These are phyloP conservation scores for Pholiota conissans DNA, from an alignment of 768 basidiomycete species.

Conservation along the genomic window DNA sequence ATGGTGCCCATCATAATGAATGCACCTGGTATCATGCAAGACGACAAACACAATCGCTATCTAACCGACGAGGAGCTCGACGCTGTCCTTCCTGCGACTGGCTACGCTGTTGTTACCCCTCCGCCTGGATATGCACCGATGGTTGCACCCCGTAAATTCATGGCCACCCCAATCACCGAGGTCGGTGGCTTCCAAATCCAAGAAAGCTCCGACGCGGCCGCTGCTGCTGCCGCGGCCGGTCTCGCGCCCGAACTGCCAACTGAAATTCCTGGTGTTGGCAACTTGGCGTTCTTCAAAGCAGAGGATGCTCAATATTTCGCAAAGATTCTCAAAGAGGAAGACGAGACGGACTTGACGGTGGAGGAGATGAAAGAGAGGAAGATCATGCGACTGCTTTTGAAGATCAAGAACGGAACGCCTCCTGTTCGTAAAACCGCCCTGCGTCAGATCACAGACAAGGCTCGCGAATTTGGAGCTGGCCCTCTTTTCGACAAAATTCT, in stretches of 20 bases:
- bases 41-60: slow-evolving; percentile 96
- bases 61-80: slow-evolving; percentile 96
- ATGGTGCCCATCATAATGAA: slow-evolving; percentile 88
- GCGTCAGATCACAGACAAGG: slow-evolving; percentile 98
- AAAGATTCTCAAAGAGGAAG: slow-evolving; percentile 93
- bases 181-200: slow-evolving; percentile 95
- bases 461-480: slow-evolving; percentile 96
- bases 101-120: slow-evolving; percentile 91
- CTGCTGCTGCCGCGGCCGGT: slow-evolving; percentile 86
- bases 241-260: slow-evolving; percentile 93
- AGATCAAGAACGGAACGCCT: slow-evolving; percentile 99
- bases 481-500: slow-evolving; percentile 99
- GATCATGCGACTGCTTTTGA: slow-evolving; percentile 95
- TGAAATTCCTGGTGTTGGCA: slow-evolving; percentile 97
- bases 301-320: slow-evolving; percentile 99
- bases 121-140: slow-evolving; percentile 92
- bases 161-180: slow-evolving; percentile 54
- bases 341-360: slow-evolving; percentile 88
- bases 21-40: slow-evolving; percentile 82
- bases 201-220: slow-evolving; percentile 89
- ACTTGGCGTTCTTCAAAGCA: slow-evolving; percentile 95
- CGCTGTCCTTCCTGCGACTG: slow-evolving; percentile 78
- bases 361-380: slow-evolving; percentile 99
- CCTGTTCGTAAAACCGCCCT: slow-evolving; percentile 98
- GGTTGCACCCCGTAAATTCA: slow-evolving; percentile 60